Evolutionary conservation across 1,284 basidiomycete species (phyloP).

Genomic region (Ustilago trichophora): DNA sequence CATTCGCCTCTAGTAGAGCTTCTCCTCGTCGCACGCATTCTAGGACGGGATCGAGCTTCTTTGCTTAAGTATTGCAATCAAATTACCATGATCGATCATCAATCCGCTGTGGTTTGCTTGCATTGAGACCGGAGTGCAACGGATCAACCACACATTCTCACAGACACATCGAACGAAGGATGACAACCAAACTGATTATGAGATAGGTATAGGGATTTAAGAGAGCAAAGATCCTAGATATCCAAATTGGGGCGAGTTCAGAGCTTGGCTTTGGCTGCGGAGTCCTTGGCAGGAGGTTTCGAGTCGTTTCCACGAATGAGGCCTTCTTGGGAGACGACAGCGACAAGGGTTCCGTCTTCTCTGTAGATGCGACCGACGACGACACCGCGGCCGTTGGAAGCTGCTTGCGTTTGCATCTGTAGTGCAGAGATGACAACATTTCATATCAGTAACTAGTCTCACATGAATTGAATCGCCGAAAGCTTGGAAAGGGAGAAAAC

Average conservation of each 20-base stretch:
- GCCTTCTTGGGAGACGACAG: slow-evolving; percentile 54
- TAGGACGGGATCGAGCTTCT: slow-evolving; percentile 24
- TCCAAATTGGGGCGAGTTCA: too few relatives aligned
- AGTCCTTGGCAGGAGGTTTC: slow-evolving; percentile 2
- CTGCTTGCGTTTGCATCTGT: slow-evolving; percentile 63
- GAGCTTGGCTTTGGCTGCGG: slow-evolving; percentile 23
- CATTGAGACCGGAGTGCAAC: too few relatives aligned
- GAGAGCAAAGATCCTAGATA: too few relatives aligned
- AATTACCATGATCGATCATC: too few relatives aligned
- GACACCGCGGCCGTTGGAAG: slow-evolving; percentile 59
- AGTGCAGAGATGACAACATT: neutral
- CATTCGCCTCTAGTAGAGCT: neutral
- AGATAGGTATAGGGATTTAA: too few relatives aligned
- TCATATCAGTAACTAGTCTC: slow-evolving; percentile 1
- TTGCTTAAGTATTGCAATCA: slow-evolving; percentile 7
- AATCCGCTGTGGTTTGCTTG: too few relatives aligned
- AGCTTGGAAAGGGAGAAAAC: slow-evolving; percentile 1
- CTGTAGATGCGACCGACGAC: slow-evolving; percentile 59
- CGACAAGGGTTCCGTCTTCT: slow-evolving; percentile 59
- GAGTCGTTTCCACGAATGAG: slow-evolving; percentile 28
- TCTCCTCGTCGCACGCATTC: slow-evolving; percentile 10
- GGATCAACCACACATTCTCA: too few relatives aligned
- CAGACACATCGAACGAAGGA: too few relatives aligned
- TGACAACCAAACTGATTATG: too few relatives aligned
- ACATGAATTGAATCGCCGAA: neutral